Base-by-base conservation (phyloP, 1,139 yeast species). In the Debaryomycetaceae sp. region DNA sequence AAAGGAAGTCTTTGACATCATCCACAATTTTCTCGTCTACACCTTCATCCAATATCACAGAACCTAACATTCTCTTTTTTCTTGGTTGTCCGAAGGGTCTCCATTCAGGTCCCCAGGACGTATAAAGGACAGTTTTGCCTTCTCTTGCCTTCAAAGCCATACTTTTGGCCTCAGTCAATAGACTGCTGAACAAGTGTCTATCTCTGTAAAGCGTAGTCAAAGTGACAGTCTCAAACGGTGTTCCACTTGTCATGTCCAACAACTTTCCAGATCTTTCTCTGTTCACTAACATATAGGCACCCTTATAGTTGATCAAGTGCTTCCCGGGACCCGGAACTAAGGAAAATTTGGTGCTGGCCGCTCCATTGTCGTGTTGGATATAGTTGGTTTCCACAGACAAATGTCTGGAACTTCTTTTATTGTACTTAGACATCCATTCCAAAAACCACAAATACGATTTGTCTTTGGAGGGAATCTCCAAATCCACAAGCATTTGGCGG, bases 61-160 rank as follows among this genome's bases (percentile, higher is more conserved):
- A 87, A 5, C 87, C 93, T 35, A 91, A 67, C 41, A 84, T 70
- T 56, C 99, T 76, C 65, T 93, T 91, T 54, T 84, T 84, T 52
- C 97, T 76, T 1, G 99, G 98, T 60, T 87, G 95, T 1, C 99
- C 99, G 69, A 93, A 93, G 3, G 97, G 96, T 55, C 99, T 76
- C 99, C 99, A 93, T 60, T 93, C 99, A 11, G 97, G 97, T 1
- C 98, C 99, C 87, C 95, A 91, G 2, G 97, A 87, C 2, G 97
- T 89, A 65, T 80, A 93, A 6, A 93, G 72, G 7, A 93, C 99
- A 0, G 99, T 93, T 59, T 90, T 91, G 8, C 99, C 99, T 58
- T 90, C 96, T 48, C 87, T 84, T 36, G 86, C 79, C 58, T 81
- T 83, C 62, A 90, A 74, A 0, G 98, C 98, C 69, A 88, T 66